phyloP scores from a whole-genome alignment of 148 eudicot genomes.

The Cornus kousa region DNA sequence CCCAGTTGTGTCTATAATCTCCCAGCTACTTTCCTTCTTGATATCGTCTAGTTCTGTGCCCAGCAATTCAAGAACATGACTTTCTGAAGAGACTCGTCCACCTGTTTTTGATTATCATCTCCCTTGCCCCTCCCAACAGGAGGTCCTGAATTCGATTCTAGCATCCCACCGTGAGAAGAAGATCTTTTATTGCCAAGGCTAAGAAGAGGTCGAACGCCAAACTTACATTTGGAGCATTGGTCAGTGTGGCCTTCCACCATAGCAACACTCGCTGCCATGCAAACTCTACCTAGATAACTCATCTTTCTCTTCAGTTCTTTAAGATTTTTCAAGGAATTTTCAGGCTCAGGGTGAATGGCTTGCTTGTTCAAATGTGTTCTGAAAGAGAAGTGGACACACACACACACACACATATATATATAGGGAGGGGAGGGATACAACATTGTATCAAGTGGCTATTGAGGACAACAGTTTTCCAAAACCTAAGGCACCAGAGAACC shows the following conservation, averaged over 20 bases:
- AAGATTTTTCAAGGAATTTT: neutral
- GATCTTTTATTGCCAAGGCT: neutral
- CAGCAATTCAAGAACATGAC: conserved; percentile 34
- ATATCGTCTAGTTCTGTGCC: conserved; percentile 17
- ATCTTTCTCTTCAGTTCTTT: neutral
- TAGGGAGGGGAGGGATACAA: neutral
- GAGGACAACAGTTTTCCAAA: conserved; percentile 1
- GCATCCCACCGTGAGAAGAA: neutral
- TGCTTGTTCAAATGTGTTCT: no score
- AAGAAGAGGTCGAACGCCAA: neutral
- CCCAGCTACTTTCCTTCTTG: neutral
- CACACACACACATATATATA: neutral
- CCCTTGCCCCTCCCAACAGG: neutral
- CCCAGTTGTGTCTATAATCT: no score
- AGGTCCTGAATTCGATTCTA: neutral
- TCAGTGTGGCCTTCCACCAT: conserved; percentile 6
- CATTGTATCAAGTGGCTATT: neutral
- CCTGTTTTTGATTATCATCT: conserved; percentile 5
- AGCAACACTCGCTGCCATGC: neutral
- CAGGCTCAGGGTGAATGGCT: neutral
- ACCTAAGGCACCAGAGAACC: neutral
- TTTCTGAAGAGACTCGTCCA: conserved; percentile 30
- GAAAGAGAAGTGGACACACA: neutral
- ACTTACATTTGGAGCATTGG: neutral
- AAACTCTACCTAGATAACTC: conserved; percentile 2